These are phyloP conservation scores for Fusarium miscanthi DNA, from an alignment of 2,329 filamentous ascomycete genomes.

Conservation along the genomic window DNA sequence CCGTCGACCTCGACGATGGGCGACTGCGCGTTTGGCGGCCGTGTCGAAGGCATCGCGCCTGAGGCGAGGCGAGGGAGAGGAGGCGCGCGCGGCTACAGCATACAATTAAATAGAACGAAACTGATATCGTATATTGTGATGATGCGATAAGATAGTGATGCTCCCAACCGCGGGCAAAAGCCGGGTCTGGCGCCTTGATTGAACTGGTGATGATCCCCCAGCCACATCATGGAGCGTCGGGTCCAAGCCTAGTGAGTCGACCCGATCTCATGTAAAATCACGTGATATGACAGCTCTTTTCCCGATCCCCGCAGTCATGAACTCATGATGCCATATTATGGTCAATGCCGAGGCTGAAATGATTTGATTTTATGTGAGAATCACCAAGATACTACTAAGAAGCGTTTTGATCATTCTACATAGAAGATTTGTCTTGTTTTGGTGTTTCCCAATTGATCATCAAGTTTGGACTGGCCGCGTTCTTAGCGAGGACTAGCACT, in stretches of 20 bases:
- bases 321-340: slow-evolving; percentile 41
- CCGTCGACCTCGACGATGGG: slow-evolving; percentile 37
- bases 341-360: background rate
- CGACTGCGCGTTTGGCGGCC: slow-evolving; percentile 38
- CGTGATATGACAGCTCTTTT: slow-evolving; percentile 29
- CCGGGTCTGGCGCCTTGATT: slow-evolving; percentile 35
- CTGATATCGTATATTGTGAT: background rate
- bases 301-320: slow-evolving; percentile 45
- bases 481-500: slow-evolving; percentile 31
- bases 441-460: background rate
- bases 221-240: slow-evolving; percentile 45
- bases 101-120: slow-evolving; percentile 18
- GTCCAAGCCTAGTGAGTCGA: slow-evolving; percentile 7
- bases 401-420: background rate
- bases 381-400: background rate
- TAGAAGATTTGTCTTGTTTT: background rate
- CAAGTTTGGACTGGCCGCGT: background rate
- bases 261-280: slow-evolving; percentile 40
- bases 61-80: slow-evolving; percentile 1
- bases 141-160: slow-evolving; percentile 3
- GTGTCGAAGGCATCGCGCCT: slow-evolving; percentile 41
- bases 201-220: slow-evolving; percentile 36
- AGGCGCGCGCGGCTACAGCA: slow-evolving; percentile 16
- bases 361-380: background rate
- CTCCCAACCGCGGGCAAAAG: slow-evolving; percentile 40